Evolutionary conservation across 1,284 basidiomycete genomes (phyloP).

Genomic region (Cerrena zonata): DNA sequence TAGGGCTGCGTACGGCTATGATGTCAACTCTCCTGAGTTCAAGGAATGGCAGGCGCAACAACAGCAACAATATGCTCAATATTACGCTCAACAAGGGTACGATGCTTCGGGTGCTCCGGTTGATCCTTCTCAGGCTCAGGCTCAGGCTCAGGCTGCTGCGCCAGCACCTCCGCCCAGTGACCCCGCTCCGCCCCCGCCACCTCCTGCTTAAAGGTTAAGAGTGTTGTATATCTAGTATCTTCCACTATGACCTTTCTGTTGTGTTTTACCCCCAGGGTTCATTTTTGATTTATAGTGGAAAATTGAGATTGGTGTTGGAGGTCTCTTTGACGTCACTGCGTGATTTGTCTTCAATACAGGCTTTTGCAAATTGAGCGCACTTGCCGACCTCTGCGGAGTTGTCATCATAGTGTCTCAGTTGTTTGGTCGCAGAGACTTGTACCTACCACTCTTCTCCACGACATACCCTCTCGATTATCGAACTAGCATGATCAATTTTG

Average conservation of each 20-base stretch:
- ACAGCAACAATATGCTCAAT: slow-evolving; percentile 67
- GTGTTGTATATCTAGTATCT: neutral
- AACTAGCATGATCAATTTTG: no score
- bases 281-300: slow-evolving; percentile 12
- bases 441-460: no score
- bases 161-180: slow-evolving; percentile 37
- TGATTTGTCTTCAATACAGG: no score
- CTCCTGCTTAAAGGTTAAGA: slow-evolving; percentile 20
- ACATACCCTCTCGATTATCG: no score
- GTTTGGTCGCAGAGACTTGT: no score
- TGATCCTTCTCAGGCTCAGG: slow-evolving; percentile 20
- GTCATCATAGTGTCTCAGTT: no score
- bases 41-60: slow-evolving; percentile 72
- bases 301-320: no score
- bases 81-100: slow-evolving; percentile 49
- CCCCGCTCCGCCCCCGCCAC: slow-evolving; percentile 33
- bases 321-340: no score
- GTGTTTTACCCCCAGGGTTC: slow-evolving; percentile 1
- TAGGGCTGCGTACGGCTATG: slow-evolving; percentile 85
- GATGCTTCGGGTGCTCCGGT: slow-evolving; percentile 14
- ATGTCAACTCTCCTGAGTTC: slow-evolving; percentile 76
- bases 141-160: slow-evolving; percentile 16
- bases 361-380: no score
- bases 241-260: slow-evolving; percentile 1
- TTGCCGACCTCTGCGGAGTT: no score